Conservation (phyloP, 2,329 filamentous ascomycete species). For the Aureobasidium musti region DNA sequence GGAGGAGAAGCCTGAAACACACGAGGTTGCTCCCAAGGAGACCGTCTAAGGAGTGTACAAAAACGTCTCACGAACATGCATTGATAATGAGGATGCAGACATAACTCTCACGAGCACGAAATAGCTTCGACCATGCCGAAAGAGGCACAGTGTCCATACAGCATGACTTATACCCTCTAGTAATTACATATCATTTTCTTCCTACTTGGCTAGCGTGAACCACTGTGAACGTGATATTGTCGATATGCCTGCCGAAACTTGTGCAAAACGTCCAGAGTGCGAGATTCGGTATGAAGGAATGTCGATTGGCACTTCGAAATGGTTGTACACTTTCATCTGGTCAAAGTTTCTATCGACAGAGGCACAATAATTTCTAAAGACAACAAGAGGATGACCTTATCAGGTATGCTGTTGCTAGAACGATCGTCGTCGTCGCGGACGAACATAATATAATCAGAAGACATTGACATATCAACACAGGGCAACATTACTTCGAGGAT, state of each 20-base stretch:
- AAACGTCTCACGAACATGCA: not conserved
- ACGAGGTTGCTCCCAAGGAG: slow-evolving; percentile 27
- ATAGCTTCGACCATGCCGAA: not conserved
- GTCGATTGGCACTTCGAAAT: not conserved
- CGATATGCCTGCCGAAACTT: no score
- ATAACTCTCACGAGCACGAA: not conserved
- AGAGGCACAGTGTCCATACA: not conserved
- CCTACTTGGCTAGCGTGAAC: not conserved
- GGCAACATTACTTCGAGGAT: not conserved
- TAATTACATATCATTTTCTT: slow-evolving; percentile 4
- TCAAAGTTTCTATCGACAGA: no score
- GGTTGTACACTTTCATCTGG: not conserved
- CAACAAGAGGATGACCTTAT: no score
- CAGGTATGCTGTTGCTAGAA: no score
- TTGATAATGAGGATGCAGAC: not conserved
- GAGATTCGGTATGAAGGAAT: not conserved
- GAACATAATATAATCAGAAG: no score
- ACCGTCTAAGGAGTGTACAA: slow-evolving; percentile 1
- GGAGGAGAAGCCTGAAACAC: slow-evolving; percentile 32
- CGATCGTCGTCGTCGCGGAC: no score
- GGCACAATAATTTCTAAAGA: no score
- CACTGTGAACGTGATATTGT: not conserved
- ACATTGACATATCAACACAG: no score
- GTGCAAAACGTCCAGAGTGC: not conserved
- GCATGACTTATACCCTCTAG: slow-evolving; percentile 16